A percentile compares a stretch with the other conserved stretches of the same genome.
These are phyloP conservation scores for Aspergillus fructus DNA, from an alignment of 2,329 filamentous ascomycete species.

Conservation along the genomic window DNA sequence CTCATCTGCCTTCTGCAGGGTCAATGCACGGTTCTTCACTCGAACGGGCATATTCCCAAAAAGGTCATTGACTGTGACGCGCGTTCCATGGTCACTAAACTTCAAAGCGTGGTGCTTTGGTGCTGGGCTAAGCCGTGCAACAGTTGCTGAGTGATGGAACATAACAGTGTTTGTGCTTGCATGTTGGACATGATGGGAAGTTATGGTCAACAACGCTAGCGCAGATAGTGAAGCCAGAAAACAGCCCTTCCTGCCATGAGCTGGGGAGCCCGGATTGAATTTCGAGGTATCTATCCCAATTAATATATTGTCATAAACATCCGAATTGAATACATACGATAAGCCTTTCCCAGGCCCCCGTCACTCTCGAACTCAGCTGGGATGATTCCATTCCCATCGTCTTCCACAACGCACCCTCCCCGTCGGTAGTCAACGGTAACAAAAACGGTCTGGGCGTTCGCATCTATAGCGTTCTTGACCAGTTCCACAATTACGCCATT, in stretches of 20 bases:
- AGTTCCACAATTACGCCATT: conserved; percentile 70
- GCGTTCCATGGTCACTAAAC: conserved; percentile 67
- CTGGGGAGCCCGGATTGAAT: conserved; percentile 45
- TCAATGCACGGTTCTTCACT: conserved; percentile 71
- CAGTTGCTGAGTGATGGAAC: conserved; percentile 66
- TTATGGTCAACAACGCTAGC: conserved; percentile 73
- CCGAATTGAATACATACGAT: conserved; percentile 55
- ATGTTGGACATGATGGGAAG: conserved; percentile 61
- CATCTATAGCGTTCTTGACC: conserved; percentile 82
- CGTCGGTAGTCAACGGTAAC: conserved; percentile 72
- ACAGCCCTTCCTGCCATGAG: conserved; percentile 68
- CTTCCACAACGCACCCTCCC: conserved; percentile 77
- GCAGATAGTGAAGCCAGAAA: conserved; percentile 77
- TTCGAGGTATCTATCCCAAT: conserved; percentile 72
- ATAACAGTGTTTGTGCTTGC: conserved; percentile 61
- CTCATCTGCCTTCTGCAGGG: conserved; percentile 52
- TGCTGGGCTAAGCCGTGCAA: conserved; percentile 65
- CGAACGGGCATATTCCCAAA: conserved; percentile 91
- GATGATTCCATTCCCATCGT: conserved; percentile 77
- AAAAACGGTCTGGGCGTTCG: conserved; percentile 65
- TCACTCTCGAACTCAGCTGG: conserved; percentile 68
- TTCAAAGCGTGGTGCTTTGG: conserved; percentile 57
- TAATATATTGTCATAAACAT: not conserved
- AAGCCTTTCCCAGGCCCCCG: conserved; percentile 70
- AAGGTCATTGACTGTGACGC: conserved; percentile 72